Evolutionary conservation across 179 eudicot species (phyloP).

Genomic region (Beta corolliflora): DNA sequence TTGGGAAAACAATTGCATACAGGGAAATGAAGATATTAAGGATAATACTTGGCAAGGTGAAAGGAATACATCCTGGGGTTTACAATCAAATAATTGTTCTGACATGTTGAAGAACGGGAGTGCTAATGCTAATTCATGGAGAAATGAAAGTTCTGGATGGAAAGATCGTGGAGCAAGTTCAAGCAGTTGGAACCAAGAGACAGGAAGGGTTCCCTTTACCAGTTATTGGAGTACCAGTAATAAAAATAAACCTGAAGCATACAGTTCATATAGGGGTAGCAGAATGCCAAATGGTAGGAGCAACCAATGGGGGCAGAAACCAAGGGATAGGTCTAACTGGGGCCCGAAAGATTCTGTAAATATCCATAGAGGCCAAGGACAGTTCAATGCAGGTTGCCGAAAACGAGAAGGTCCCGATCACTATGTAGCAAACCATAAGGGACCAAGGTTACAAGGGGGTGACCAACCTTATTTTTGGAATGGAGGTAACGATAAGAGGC

Average conservation of each 20-base stretch:
- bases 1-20: conserved; percentile 48
- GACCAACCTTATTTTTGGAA: conserved; percentile 37
- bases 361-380: conserved; percentile 37
- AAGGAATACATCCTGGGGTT: conserved; percentile 32
- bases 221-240: conserved; percentile 17
- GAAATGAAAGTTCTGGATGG: conserved; percentile 29
- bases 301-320: conserved; percentile 37
- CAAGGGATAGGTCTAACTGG: conserved; percentile 28
- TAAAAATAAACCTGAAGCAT: conserved; percentile 11
- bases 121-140: conserved; percentile 31
- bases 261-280: conserved; percentile 16
- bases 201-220: conserved; percentile 6
- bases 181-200: conserved; percentile 27
- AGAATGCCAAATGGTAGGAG: conserved; percentile 35
- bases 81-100: conserved; percentile 9
- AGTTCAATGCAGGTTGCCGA: conserved; percentile 36
- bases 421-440: conserved; percentile 46
- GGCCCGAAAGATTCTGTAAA: conserved; percentile 37
- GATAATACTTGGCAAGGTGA: conserved; percentile 45
- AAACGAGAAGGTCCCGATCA: conserved; percentile 69
- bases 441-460: conserved; percentile 49
- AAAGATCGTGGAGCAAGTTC: conserved; percentile 24
- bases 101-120: conserved; percentile 12
- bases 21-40: conserved; percentile 27
- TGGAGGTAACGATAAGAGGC: conserved; percentile 36